phyloP scores from a whole-genome alignment of 345 rosid species.

The Anastatica hierochuntica region DNA sequence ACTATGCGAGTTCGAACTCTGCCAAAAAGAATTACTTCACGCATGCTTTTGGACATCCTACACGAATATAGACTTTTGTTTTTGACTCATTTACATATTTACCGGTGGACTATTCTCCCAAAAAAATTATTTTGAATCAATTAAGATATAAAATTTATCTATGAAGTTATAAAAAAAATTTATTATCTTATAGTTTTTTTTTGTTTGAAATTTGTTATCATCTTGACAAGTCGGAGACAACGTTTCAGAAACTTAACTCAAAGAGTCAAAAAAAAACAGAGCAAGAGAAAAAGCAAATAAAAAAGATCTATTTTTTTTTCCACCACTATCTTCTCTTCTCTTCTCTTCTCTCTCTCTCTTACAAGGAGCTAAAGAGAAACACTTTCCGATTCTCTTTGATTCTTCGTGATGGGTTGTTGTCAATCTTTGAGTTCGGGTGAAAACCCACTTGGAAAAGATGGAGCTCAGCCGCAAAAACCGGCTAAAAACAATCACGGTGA shows the following conservation, averaged over 20 bases:
- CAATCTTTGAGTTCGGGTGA: constrained; percentile 40
- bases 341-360: constrained; percentile 15
- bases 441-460: constrained; percentile 35
- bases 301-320: background rate
- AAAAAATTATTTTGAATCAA: no score
- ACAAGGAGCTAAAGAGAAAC: constrained; percentile 23
- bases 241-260: constrained; percentile 18
- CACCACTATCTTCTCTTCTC: constrained; percentile 12
- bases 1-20: no score
- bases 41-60: no score
- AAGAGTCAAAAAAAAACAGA: constrained; percentile 23
- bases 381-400: constrained; percentile 14
- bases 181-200: no score
- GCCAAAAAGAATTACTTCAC: no score
- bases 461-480: constrained; percentile 17
- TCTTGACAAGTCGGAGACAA: no score
- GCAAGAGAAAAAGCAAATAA: background rate
- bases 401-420: constrained; percentile 66
- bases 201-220: no score
- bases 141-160: no score
- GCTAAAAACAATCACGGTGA: constrained; percentile 25
- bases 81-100: no score
- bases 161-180: no score
- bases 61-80: no score
- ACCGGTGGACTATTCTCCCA: no score